Evolutionary conservation across 495 filamentous ascomycete genomes (phyloP).

Genomic region (Cetradonia linearis): DNA sequence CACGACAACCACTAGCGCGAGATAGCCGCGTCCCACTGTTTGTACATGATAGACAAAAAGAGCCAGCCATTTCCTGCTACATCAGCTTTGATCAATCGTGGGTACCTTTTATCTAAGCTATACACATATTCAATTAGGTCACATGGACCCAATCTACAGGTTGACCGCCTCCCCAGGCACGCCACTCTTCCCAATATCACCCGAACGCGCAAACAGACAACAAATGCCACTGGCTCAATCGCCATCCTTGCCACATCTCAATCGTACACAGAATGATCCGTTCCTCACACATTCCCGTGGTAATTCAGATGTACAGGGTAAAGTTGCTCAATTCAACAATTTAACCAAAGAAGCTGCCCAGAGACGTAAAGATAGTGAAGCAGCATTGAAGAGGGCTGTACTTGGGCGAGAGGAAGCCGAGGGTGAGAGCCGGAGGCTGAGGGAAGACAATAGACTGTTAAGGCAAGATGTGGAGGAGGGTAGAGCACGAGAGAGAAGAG

Average conservation of each 20-base stretch:
- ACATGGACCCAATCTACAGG: constrained; percentile 28
- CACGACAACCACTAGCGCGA: constrained; percentile 6
- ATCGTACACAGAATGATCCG: constrained; percentile 27
- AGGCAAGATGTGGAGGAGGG: constrained; percentile 56
- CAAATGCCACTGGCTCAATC: constrained; percentile 43
- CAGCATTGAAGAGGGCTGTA: constrained; percentile 69
- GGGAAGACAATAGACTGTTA: constrained; percentile 45
- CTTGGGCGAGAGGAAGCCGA: constrained; percentile 79
- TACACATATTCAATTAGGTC: background rate
- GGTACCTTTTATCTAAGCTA: background rate
- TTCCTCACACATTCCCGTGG: constrained; percentile 33
- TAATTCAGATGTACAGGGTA: constrained; percentile 70
- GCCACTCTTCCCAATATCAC: constrained; percentile 60
- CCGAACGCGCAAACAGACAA: constrained; percentile 73
- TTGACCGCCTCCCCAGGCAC: constrained; percentile 46
- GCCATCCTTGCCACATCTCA: constrained; percentile 43
- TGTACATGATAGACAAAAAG: background rate
- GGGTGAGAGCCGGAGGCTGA: constrained; percentile 49
- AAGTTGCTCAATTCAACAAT: constrained; percentile 74
- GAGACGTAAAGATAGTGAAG: constrained; percentile 52
- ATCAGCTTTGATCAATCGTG: background rate
- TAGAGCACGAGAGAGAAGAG: constrained; percentile 58
- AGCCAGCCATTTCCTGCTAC: background rate
- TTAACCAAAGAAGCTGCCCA: constrained; percentile 51
- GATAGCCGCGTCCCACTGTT: constrained; percentile 6